Evolutionary conservation across 495 filamentous ascomycete genomes (phyloP), one percentile per base, ranked within the genome.

Genomic region (Xylaria castorea): DNA sequence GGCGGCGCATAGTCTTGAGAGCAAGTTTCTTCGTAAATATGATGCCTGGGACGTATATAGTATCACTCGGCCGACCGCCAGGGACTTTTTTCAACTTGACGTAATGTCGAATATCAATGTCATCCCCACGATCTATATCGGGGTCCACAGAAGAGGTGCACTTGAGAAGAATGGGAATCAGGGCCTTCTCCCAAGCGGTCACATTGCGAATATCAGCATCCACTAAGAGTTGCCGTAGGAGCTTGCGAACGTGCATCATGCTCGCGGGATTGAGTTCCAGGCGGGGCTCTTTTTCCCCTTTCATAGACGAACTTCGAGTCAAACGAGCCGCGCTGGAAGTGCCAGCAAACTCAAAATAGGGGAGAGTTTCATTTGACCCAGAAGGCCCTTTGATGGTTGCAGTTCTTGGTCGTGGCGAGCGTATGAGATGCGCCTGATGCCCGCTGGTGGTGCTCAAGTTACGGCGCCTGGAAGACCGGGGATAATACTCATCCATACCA

Each of bases 91-190:
- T 99, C 27, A 99, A 83, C 81, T 99, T 99, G 57, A 99, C 92
- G 77, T 97, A 99, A 76, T 98, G 95, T n/a, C 96, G 89, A 72
- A 99, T 97, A 80, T 99, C 95, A 83, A 98, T 97, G 76, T 95
- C 93, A 77, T 99, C 97, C 2, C 93, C 94, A 60, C 86, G 86
- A 64, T 94, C 91, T 30, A 97, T 91, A 80, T 98, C 91, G 5
- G 97, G 97, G 75, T 97, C 93, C 25, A 99, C 94, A 76, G 97
- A 96, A 75, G 97, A 94, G 0, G 95, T 95, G 71, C 94, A 95
- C 73, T 94, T 92, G 22, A 98, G 84, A 2, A 99, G 84, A 65
- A 98, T 97, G 16, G 97, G 97, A 63, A 98, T 87, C 25, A 99
- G 85, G 0, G 97, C 93, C 67, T 90, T 94, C 75, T 98, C 95